Evolutionary conservation across 805 yeast genomes (phyloP), one percentile per base, ranked within the genome.

Genomic region (Candida xiaguanensis): DNA sequence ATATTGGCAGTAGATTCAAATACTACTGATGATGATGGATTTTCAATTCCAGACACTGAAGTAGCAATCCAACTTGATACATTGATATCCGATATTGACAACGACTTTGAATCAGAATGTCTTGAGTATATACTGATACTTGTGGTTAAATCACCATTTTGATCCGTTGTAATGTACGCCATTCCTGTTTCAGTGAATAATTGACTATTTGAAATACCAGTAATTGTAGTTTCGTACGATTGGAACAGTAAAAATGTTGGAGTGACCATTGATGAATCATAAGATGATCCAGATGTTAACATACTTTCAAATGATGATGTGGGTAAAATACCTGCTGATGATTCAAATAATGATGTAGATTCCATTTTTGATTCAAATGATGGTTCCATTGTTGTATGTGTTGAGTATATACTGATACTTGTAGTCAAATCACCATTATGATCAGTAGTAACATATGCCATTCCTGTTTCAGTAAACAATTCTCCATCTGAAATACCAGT

Each of bases 381-480:
- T n/a, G n/a, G n/a, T n/a, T n/a, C n/a, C n/a, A n/a, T n/a, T 14
- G 31, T 6, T 15, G 31, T 12, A 8, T 29, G 6, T 8, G 5
- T 25, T n/a, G 38, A 18, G 33, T 43, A 25, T 8, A 37, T 16
- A 34, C 44, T 43, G 20, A 45, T 36, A 24, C 49, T 43, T 27
- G 51, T 43, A 40, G 27, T 38, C 5, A 55, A 51, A 9, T 22
- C 43, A 15, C 50, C 38, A 27, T 47, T 44, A 15, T 51, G 46
- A 7, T 45, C 46, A 31, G 43, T 28, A 18, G 45, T 50, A 6
- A 29, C 19, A 8, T 29, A 14, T 5, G 12, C 31, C n/a, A 34
- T 46, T n/a, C 46, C 46, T 12, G 53, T 43, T 13, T 40, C 44
- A 12, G 49, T 51, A 7, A 35, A 18, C 15, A 28, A 26, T 19